Conservation (phyloP, 2,329 filamentous ascomycete genomes). For the Colletotrichum sp. region DNA sequence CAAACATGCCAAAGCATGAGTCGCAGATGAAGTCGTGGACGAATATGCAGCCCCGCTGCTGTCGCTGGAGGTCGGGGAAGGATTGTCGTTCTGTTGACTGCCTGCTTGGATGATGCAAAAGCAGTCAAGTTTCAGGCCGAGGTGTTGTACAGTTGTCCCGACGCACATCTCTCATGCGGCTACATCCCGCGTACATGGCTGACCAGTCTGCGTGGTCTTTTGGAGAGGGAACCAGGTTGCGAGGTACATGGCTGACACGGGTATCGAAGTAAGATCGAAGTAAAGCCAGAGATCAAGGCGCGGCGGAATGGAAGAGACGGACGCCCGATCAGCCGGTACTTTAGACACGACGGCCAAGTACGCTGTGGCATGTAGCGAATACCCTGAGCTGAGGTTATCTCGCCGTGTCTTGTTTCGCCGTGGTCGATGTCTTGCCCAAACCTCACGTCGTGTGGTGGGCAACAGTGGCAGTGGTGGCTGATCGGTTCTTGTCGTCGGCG, state of each 20-base stretch:
- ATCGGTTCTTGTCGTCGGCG: constrained; percentile 6
- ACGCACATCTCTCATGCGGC: constrained; percentile 12
- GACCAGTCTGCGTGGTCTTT: not conserved
- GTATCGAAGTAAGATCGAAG: not conserved
- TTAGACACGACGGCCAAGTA: not conserved
- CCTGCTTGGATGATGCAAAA: not conserved
- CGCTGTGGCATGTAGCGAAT: not conserved
- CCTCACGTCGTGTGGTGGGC: not conserved
- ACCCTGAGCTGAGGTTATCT: not conserved
- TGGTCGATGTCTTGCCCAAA: not conserved
- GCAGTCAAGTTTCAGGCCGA: constrained; percentile 7
- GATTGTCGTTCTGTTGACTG: not conserved
- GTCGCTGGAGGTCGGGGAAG: not conserved
- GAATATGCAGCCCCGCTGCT: not conserved
- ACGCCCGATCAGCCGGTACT: not conserved
- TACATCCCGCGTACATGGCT: not conserved
- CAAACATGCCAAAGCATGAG: not conserved
- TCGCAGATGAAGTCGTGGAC: not conserved
- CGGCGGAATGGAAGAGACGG: not conserved
- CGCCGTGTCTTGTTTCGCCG: not conserved
- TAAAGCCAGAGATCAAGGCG: not conserved
- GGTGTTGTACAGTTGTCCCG: not conserved
- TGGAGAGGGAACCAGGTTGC: not conserved
- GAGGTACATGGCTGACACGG: not conserved
- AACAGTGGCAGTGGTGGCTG: not conserved